phyloP scores from a whole-genome alignment of 345 rosid species.

The Anacardium occidentale region DNA sequence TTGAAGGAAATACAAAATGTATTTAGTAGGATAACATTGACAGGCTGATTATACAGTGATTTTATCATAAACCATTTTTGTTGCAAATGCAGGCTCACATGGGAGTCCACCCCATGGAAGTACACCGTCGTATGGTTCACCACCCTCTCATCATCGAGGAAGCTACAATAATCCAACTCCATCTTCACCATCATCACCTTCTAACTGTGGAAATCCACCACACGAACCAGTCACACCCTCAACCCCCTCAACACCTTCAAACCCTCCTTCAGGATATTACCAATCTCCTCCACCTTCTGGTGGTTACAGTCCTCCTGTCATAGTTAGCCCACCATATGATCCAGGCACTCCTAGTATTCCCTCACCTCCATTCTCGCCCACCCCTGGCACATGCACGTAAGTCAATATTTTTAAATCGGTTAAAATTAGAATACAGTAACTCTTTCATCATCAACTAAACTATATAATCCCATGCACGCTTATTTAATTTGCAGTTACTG shows the following conservation, averaged over 20 bases:
- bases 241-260: conserved; percentile 43
- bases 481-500: conserved; percentile 59
- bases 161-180: conserved; percentile 33
- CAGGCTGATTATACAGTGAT: not conserved
- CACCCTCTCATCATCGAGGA: conserved; percentile 18
- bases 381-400: conserved; percentile 88
- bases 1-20: not conserved
- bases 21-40: no score
- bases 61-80: not conserved
- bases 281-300: conserved; percentile 47
- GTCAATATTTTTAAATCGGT: conserved; percentile 18
- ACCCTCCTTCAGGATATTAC: conserved; percentile 50
- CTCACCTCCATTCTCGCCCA: conserved; percentile 64
- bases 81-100: conserved; percentile 42
- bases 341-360: conserved; percentile 63
- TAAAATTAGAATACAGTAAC: no score
- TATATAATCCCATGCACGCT: not conserved
- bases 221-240: conserved; percentile 31
- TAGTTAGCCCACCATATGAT: conserved; percentile 44
- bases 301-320: conserved; percentile 22
- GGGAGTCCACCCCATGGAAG: conserved; percentile 24
- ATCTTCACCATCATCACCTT: conserved; percentile 41
- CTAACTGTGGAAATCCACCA: conserved; percentile 43
- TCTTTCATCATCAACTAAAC: no score
- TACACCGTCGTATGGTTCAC: conserved; percentile 2